Conservation (phyloP, 2,329 filamentous ascomycete genomes). For the Harringtonia lauricola region DNA sequence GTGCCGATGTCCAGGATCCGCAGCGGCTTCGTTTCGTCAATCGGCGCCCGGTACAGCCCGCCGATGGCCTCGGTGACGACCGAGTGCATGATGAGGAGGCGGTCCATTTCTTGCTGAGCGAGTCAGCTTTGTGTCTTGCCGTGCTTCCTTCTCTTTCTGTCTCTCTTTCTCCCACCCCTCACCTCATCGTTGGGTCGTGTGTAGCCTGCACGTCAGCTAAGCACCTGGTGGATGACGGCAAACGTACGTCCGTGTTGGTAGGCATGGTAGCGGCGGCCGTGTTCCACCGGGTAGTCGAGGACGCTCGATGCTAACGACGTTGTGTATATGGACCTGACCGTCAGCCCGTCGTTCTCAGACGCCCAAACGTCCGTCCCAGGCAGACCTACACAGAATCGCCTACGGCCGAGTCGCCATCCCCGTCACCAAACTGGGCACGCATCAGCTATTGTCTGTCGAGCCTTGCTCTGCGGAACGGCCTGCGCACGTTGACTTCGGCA, state of each 20-base stretch:
- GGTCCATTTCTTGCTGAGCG: constrained; percentile 9
- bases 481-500: constrained; percentile 5
- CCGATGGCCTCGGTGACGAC: constrained; percentile 4
- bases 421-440: constrained; percentile 1
- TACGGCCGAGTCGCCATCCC: constrained; percentile 4
- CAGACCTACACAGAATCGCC: constrained; percentile 3
- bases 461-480: no score
- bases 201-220: constrained; percentile 13
- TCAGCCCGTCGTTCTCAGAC: no score
- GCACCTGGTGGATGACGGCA: background rate
- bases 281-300: constrained; percentile 18
- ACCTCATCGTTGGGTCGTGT: constrained; percentile 26
- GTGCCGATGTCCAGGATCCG: constrained; percentile 11
- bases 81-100: constrained; percentile 8
- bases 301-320: constrained; percentile 18
- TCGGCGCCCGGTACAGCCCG: constrained; percentile 4
- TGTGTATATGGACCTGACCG: constrained; percentile 11
- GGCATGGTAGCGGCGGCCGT: constrained; percentile 25
- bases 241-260: constrained; percentile 21
- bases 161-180: background rate
- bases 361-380: no score
- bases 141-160: background rate
- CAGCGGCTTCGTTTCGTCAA: constrained; percentile 3
- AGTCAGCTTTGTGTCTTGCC: background rate
- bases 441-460: no score